Evolutionary conservation across 2,329 filamentous ascomycete species (phyloP).

Genomic region (Metarhizium sp.): DNA sequence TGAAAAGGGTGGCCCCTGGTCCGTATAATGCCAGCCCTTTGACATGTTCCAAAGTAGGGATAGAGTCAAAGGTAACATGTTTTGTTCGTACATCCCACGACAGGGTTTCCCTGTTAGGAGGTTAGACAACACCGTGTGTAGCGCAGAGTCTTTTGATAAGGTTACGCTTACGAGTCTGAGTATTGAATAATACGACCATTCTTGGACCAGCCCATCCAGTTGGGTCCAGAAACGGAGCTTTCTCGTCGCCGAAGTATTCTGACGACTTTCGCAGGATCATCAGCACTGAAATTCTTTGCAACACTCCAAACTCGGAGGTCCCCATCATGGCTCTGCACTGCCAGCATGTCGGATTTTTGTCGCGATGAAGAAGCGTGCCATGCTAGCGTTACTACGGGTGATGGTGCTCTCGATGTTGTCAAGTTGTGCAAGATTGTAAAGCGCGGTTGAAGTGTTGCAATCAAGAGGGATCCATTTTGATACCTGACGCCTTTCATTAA

Average conservation of each 20-base stretch:
- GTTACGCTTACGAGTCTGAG: conserved; percentile 66
- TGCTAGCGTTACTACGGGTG: conserved; percentile 74
- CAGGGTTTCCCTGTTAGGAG: conserved; percentile 61
- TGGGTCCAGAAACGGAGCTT: conserved; percentile 62
- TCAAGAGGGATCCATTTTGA: conserved; percentile 85
- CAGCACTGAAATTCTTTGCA: conserved; percentile 63
- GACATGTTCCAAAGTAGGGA: conserved; percentile 76
- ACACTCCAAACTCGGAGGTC: conserved; percentile 96
- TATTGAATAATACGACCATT: conserved; percentile 93
- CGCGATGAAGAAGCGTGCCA: conserved; percentile 97
- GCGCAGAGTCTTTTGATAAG: conserved; percentile 19
- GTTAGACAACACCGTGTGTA: conserved; percentile 5
- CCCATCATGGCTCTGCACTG: conserved; percentile 83
- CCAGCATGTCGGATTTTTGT: conserved; percentile 96
- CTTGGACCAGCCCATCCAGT: conserved; percentile 98
- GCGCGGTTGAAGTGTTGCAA: conserved; percentile 79
- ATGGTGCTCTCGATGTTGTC: conserved; percentile 73
- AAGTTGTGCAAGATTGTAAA: conserved; percentile 94
- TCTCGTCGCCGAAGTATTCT: conserved; percentile 76
- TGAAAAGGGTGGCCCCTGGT: conserved; percentile 85
- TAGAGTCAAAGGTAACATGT: conserved; percentile 79
- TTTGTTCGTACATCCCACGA: conserved; percentile 99
- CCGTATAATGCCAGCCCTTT: conserved; percentile 81
- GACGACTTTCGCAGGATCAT: conserved; percentile 78
- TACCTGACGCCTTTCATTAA: conserved; percentile 48